Evolutionary conservation across 305 asterid species (phyloP), one percentile per base, ranked within the genome.

Genomic region (Fraxinus angustifolia): DNA sequence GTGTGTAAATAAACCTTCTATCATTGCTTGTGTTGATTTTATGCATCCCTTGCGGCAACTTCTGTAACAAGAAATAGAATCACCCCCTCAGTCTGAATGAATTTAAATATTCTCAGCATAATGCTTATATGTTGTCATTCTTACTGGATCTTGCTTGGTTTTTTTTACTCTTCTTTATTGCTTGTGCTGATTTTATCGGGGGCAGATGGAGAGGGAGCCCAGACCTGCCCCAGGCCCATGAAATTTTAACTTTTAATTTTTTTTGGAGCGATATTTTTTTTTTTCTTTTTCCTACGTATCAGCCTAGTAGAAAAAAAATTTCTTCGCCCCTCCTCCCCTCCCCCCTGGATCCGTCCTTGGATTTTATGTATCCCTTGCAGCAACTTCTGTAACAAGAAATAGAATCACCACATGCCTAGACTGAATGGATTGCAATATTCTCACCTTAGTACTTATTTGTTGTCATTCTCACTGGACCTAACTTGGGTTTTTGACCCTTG

Each of bases 391-490:
- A 73, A 78, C 23, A 23, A 71, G 36, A 30, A 76, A 74, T 28
- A 77, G 38, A 73, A 81, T 33, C 78, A 70, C 73, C 76, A 17
- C 36, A 71, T 80, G 60, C 28, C 45, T 80, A 80, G 75, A 72
- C 75, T 33, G 50, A 23, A 80, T 77, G 68, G 76, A 79, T 28
- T 80, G 21, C 28, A 11, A 28, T 31, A 50, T 23, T 60, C 2
- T 40, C 2, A 68, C 45, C 60, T 33, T 10, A 14, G 6, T 28
- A 4, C 73, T 83, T 34, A 21, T 65, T 28, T 31, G 42, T 77
- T 77, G 56, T 73, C 73, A 10, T 35, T 30, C 53, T 75, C 16
- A 0, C 34, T 62, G 77, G 73, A 83, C 33, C 82, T 87, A 28
- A 86, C 30, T 50, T 35, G 36, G 6, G 72, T 45, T 75, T 60